These are phyloP conservation scores for Cladorrhinum samala DNA, from an alignment of 495 filamentous ascomycete genomes.

Conservation along the genomic window DNA sequence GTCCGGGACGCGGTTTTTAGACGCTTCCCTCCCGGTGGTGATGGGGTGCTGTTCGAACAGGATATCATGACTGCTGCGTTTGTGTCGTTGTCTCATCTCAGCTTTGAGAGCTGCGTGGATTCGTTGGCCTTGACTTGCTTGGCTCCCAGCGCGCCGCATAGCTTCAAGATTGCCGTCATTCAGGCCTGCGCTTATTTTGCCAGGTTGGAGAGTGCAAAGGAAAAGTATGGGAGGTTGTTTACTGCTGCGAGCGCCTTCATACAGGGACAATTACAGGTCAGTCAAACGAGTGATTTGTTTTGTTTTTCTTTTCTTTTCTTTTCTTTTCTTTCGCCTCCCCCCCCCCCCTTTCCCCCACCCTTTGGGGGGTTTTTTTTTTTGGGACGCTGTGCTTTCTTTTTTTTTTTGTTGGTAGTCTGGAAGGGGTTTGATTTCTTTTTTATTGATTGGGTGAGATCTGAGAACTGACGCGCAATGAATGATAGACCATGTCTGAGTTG, in stretches of 20 bases:
- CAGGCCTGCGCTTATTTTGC: slow-evolving; percentile 52
- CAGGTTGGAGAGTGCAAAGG: slow-evolving; percentile 39
- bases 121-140: slow-evolving; percentile 49
- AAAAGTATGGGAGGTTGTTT: slow-evolving; percentile 51
- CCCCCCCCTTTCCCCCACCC: not conserved
- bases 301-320: too few relatives aligned
- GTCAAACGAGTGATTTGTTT: slow-evolving; percentile 4
- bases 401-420: too few relatives aligned
- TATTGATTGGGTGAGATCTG: not conserved
- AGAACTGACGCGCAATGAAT: too few relatives aligned
- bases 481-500: slow-evolving; percentile 35
- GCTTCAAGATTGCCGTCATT: slow-evolving; percentile 55
- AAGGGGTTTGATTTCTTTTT: too few relatives aligned
- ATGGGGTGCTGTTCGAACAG: slow-evolving; percentile 45
- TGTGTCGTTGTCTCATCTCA: slow-evolving; percentile 53
- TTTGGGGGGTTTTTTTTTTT: not conserved
- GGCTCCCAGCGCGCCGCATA: slow-evolving; percentile 46
- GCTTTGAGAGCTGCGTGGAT: slow-evolving; percentile 50
- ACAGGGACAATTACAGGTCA: slow-evolving; percentile 49
- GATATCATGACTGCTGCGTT: slow-evolving; percentile 60
- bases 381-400: too few relatives aligned
- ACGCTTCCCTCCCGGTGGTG: slow-evolving; percentile 38
- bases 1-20: slow-evolving; percentile 57
- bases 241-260: slow-evolving; percentile 49
- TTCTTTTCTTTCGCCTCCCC: too few relatives aligned